Percentiles rank a stretch among this genome's conserved stretches.
Evolutionary conservation across 2,329 filamentous ascomycete species (phyloP).

Genomic region (Fragosphaeria purpurea): DNA sequence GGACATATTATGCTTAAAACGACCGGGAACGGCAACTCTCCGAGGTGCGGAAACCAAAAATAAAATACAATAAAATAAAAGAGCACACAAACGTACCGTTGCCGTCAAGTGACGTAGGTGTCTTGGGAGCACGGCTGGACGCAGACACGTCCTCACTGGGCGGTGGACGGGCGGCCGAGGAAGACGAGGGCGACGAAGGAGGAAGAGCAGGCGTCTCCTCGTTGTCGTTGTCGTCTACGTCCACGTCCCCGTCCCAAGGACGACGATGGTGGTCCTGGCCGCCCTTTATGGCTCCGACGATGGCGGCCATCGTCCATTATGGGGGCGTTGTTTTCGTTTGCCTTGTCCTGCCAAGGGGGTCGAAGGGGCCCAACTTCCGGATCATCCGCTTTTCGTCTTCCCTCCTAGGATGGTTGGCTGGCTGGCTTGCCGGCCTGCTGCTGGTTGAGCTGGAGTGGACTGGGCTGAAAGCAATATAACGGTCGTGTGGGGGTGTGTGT

Average conservation of each 20-base stretch:
- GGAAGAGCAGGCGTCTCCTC: too few relatives aligned
- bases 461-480: too few relatives aligned
- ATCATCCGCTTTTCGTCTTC: too few relatives aligned
- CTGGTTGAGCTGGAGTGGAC: too few relatives aligned
- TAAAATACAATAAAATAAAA: background rate
- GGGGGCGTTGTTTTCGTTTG: too few relatives aligned
- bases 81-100: slow-evolving; percentile 1
- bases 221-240: background rate
- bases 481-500: too few relatives aligned
- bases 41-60: background rate
- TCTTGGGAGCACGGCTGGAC: background rate
- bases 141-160: background rate
- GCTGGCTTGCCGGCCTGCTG: too few relatives aligned
- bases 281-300: slow-evolving; percentile 10
- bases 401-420: too few relatives aligned
- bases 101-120: slow-evolving; percentile 6
- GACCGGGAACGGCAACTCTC: background rate
- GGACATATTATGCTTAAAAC: slow-evolving; percentile 2
- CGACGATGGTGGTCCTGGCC: slow-evolving; percentile 6
- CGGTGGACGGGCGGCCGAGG: background rate
- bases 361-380: too few relatives aligned
- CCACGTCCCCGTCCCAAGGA: background rate
- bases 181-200: background rate
- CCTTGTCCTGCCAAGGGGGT: too few relatives aligned
- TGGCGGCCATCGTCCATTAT: slow-evolving; percentile 10